These are phyloP conservation scores for Phytophthora sojae DNA, from an alignment of 352 stramenopile genomes.

Conservation along the genomic window DNA sequence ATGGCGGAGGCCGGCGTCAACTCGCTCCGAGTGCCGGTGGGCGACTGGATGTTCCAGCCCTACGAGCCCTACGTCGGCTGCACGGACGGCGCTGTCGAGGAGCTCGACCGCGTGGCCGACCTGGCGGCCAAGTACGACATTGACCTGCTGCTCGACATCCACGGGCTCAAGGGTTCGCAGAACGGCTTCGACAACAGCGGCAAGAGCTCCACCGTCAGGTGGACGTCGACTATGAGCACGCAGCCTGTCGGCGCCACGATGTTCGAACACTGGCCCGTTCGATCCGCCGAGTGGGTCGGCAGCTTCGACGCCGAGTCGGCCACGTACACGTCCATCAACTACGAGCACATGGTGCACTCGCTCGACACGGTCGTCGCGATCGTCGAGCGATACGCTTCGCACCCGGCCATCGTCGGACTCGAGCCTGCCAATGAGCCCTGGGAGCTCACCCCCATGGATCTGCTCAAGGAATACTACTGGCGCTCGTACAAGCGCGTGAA, in stretches of 20 bases:
- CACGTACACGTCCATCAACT: conserved; percentile 92
- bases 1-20: conserved; percentile 45
- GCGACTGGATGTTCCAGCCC: conserved; percentile 95
- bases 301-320: conserved; percentile 81
- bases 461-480: conserved; percentile 97
- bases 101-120: conserved; percentile 89
- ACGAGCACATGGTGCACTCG: conserved; percentile 90
- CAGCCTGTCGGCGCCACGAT: conserved; percentile 16
- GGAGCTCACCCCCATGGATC: conserved; percentile 92
- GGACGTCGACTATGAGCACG: conserved; percentile 22
- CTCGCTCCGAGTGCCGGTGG: conserved; percentile 52
- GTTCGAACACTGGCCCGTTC: conserved; percentile 51
- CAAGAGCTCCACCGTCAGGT: conserved; percentile 55
- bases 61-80: conserved; percentile 94
- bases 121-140: conserved; percentile 88
- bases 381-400: conserved; percentile 84
- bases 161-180: conserved; percentile 91
- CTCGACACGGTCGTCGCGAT: conserved; percentile 89
- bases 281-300: conserved; percentile 91
- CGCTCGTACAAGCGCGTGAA: conserved; percentile 95
- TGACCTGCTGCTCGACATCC: conserved; percentile 92
- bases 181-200: conserved; percentile 97
- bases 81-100: conserved; percentile 91
- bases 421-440: conserved; percentile 96
- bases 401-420: conserved; percentile 90